Percentiles rank a stretch among this genome's conserved stretches.
phyloP scores from a whole-genome alignment of 2,329 filamentous ascomycete species.

The Coleophoma eucalyptorum region DNA sequence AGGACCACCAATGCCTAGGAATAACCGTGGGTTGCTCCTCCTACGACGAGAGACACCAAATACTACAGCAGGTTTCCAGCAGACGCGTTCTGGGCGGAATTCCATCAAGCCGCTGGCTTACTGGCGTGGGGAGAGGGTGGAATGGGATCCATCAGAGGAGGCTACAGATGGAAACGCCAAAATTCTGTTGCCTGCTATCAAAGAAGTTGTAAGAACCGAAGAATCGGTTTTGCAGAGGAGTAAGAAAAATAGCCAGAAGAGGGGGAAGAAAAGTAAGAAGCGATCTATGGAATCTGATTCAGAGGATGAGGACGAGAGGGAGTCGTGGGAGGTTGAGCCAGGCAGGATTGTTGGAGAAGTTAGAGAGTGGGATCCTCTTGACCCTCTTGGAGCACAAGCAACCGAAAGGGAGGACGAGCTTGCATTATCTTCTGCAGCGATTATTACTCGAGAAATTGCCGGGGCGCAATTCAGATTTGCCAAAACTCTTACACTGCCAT shows the following conservation, averaged over 20 bases:
- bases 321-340: constrained; percentile 68
- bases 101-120: constrained; percentile 76
- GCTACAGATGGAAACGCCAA: constrained; percentile 45
- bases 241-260: constrained; percentile 13
- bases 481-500: constrained; percentile 79
- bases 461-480: constrained; percentile 79
- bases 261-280: constrained; percentile 15
- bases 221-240: constrained; percentile 42
- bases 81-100: constrained; percentile 72
- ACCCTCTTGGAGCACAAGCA: constrained; percentile 48
- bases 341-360: constrained; percentile 63
- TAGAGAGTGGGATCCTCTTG: constrained; percentile 60
- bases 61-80: constrained; percentile 33
- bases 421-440: constrained; percentile 41
- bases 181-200: constrained; percentile 66
- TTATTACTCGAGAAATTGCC: constrained; percentile 54
- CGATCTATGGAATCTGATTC: constrained; percentile 28
- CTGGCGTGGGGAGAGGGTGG: constrained; percentile 80
- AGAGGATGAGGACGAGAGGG: constrained; percentile 52
- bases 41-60: constrained; percentile 44
- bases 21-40: constrained; percentile 43
- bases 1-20: constrained; percentile 34
- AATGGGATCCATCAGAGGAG: constrained; percentile 60
- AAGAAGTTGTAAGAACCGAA: constrained; percentile 73
- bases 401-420: constrained; percentile 53